Evolutionary conservation across 1,284 basidiomycete species (phyloP), one percentile per base, ranked within the genome.

Genomic region (Ustilago shanxiensis): DNA sequence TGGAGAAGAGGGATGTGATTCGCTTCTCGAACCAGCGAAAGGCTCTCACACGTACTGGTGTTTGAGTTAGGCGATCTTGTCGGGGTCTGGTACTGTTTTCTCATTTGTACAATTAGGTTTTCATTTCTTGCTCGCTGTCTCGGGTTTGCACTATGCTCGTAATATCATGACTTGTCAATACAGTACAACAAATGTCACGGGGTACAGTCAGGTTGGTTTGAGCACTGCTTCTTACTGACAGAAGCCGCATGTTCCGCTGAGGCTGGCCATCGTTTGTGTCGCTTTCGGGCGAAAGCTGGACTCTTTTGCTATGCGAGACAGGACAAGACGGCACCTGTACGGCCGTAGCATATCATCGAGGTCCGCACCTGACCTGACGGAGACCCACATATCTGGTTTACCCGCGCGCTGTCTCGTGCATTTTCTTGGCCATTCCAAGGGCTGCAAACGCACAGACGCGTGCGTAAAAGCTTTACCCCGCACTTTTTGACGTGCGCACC

Each of bases 1-100:
- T 99, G 86, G 97, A 99, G 88, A 97, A 98, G 88, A 89, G 95
- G 72, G 97, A 99, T 86, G 90, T 98, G 16, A 90, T 99, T 53
- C 89, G 95, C 72, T 99, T 97, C 87, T 92, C 93, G 49, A 83
- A 84, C 63, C 84, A 85, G 64, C 66, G 83, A 39, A 83, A 84
- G 63, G 72, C 78, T 18, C 70, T 86, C 13, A 85, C 85, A 14
- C 69, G 85, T 13, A 85, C 84, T 7, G 85, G 85, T 58, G 85
- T 86, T 20, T 86, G 29, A 66, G 8, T 9, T 2, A n/a, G 14
- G 8, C 20, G 18, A n/a, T 49, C 11, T 4, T 53, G 18, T 14
- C n/a, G 13, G 13, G 13, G 1, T 14, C 9, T 47, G 22, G 45
- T 33, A 35, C 1, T 16, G 26, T 55, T 44, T 37, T 50, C 26